Evolutionary conservation across 2,329 filamentous ascomycete species (phyloP).

Genomic region (Talaromyces rugulosus): DNA sequence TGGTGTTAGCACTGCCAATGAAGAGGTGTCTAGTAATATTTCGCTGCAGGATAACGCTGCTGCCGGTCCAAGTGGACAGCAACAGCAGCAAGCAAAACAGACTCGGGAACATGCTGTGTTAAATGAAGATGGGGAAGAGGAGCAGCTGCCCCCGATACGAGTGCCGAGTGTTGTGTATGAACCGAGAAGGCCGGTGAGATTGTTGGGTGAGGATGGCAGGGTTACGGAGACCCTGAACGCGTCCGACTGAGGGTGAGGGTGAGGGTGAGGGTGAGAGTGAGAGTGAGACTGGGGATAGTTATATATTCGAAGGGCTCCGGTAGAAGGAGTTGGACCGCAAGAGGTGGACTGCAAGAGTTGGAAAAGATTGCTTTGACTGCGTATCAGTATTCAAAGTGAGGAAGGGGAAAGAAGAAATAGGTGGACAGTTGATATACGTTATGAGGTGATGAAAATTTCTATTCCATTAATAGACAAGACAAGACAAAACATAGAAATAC

Average conservation of each 20-base stretch:
- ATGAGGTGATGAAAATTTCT: not conserved
- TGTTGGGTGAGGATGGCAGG: conserved; percentile 17
- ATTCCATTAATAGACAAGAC: not conserved
- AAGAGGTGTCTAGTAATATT: not conserved
- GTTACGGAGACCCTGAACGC: conserved; percentile 13
- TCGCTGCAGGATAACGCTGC: conserved; percentile 1
- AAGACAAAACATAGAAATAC: not conserved
- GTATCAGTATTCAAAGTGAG: not conserved
- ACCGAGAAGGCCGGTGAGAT: conserved; percentile 29
- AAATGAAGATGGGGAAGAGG: not conserved
- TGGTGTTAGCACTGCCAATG: conserved; percentile 7
- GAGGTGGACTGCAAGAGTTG: too few species aligned
- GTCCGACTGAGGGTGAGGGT: not conserved
- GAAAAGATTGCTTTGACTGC: not conserved
- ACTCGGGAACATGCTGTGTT: not conserved
- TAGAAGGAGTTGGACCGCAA: too few species aligned
- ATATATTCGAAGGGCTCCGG: too few species aligned
- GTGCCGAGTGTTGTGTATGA: conserved; percentile 20
- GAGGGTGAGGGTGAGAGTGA: not conserved
- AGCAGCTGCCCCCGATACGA: conserved; percentile 16
- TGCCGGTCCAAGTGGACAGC: not conserved
- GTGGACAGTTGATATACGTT: not conserved
- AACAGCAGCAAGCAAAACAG: conserved; percentile 12
- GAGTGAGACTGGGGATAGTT: not conserved
- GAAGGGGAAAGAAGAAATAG: not conserved